Conservation (phyloP, 192 early-diverging fungal species). For the Coemansia furcata region DNA sequence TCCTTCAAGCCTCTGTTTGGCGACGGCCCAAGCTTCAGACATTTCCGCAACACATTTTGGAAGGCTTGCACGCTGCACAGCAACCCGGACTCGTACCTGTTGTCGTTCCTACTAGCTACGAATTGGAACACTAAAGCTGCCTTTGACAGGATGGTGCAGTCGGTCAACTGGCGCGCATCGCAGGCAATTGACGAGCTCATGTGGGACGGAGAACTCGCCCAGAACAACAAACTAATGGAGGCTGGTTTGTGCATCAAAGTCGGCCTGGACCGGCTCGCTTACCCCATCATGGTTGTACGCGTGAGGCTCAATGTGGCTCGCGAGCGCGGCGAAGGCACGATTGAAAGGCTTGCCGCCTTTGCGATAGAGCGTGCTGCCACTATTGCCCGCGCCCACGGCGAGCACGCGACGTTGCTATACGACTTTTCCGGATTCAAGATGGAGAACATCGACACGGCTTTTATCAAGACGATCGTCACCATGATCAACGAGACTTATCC, state of each 20-base stretch:
- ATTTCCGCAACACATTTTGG: conserved; percentile 39
- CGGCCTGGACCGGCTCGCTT: conserved; percentile 53
- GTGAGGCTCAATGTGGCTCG: conserved; percentile 21
- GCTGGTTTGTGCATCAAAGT: conserved; percentile 47
- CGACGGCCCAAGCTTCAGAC: conserved; percentile 8
- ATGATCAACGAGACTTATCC: conserved; percentile 83
- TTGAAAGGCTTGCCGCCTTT: conserved; percentile 22
- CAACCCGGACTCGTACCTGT: conserved; percentile 65
- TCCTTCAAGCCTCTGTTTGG: conserved; percentile 38
- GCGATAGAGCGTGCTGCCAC: conserved; percentile 26
- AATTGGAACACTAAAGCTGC: conserved; percentile 76
- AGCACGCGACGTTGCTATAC: conserved; percentile 62
- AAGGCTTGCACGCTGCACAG: conserved; percentile 31
- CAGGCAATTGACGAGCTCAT: conserved; percentile 59
- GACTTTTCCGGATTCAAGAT: conserved; percentile 70
- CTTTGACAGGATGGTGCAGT: conserved; percentile 58
- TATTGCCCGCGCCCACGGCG: conserved; percentile 31
- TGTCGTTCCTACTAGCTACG: conserved; percentile 73
- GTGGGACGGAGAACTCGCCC: conserved; percentile 56
- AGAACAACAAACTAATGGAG: conserved; percentile 43
- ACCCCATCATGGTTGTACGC: conserved; percentile 42
- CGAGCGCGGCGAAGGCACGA: conserved; percentile 21
- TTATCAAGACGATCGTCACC: conserved; percentile 72
- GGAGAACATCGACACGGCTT: conserved; percentile 69
- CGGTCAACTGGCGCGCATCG: conserved; percentile 69